Evolutionary conservation across 345 rosid genomes (phyloP), one percentile per base, ranked within the genome.

Genomic region (Gossypium stocksii): DNA sequence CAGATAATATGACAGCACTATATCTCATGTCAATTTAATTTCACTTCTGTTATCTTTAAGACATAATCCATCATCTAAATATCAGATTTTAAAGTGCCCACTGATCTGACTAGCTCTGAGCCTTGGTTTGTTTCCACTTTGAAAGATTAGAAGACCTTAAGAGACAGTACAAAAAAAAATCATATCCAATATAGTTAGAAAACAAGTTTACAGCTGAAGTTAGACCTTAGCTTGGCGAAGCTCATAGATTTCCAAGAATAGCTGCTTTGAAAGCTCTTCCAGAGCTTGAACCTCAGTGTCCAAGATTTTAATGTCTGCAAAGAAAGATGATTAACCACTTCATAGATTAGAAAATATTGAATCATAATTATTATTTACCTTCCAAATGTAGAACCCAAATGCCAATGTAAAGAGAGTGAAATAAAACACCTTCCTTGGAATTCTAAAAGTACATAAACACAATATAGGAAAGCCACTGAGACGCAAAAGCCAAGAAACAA

Each of bases 221-320:
- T 23, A 79, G 74, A 93, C 98, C 97, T 93, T 95, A 77, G 99
- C 94, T 77, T 93, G 98, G 77, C 92, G 97, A 83, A 95, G 98
- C 86, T 95, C 99, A 81, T 90, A 95, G 53, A 95, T 93, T 83
- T 95, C 99, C 87, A 95, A 78, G 85, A 95, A 95, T 34, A 95
- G 87, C 82, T 95, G 99, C 90, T 93, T 95, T 34, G 99, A 95
- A 29, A 95, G 91, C 84, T 93, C 99, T 76, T 93, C 99, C 66
- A 93, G 84, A 62, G 91, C 94, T 80, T 89, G 94, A 65, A 93
- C 96, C 90, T 95, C 99, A 8, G 92, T 96, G 71, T 93, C 98
- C 94, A 93, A 80, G 79, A 61, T 89, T 83, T 87, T 91, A 62
- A 93, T 88, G 78, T 93, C 99, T 95, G 75, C 61, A 71, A 34